Evolutionary conservation across 2,329 filamentous ascomycete genomes (phyloP), one percentile per base, ranked within the genome.

Genomic region (Ambrosiella cleistominuta): DNA sequence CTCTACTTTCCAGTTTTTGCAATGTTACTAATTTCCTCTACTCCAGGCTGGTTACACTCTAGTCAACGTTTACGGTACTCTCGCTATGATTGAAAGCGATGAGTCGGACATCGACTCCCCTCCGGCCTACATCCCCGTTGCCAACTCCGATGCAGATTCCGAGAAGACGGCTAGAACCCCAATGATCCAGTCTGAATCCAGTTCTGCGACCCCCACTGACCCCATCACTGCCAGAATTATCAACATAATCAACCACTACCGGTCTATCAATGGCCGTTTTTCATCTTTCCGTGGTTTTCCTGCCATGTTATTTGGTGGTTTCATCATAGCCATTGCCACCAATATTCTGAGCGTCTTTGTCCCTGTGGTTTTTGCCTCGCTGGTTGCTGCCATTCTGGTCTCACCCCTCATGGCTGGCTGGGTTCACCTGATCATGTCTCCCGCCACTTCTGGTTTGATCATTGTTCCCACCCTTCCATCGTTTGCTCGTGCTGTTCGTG

Each of bases 371-470:
- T 85, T 15, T n/a, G 57, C 56, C 72, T 44, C 72, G 58, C 73
- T 80, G 58, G 47, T 82, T 27, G 72, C 77, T 15, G 74, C 77
- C 55, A 67, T 88, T 17, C 67, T 76, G 11, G 70, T 83, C 13
- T 76, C 80, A 39, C 81, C 81, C 62, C 66, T 88, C 52, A 75
- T 80, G 65, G 76, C 90, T 63, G 78, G 81, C 57, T 95, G 89
- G 88, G 86, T 89, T 2, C 88, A 95, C 69, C 83, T 86, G 65
- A 80, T 95, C 67, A 89, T 96, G 66, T 83, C 87, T 1, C 75
- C 80, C 4, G 27, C 27, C 27, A 5, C 57, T 80, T 82, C 4
- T 83, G 78, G 59, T 66, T 74, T 53, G 77, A 79, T 67, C 72
- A 71, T 64, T 88, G 84, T 74, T 86, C 78, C 70, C 72, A 76